Base-by-base conservation (phyloP, 345 rosid genomes). In the Sonneratia caseolaris region DNA sequence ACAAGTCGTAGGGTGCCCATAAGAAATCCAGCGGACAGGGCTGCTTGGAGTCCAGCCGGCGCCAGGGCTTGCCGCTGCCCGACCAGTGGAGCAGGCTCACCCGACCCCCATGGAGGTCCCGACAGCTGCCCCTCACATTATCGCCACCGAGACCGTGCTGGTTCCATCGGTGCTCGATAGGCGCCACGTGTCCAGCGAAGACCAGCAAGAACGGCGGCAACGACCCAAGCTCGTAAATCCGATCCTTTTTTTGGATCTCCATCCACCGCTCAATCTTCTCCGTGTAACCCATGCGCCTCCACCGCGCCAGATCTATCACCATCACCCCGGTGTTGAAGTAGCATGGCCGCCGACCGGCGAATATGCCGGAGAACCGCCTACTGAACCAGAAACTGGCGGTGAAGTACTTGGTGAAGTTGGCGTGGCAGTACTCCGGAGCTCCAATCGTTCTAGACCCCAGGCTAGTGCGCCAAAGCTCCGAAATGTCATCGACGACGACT, bases 341-440 rank as follows among this genome's bases (percentile, higher is more conserved):
- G 65, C 96, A 89, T 22, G 89, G 87, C 21, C 61, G 82, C 73
- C 92, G 78, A 7, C 85, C 85, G 13, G 38, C 66, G 71, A 89
- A 89, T 35, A 88, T 80, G 32, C 77, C 84, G 47, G 86, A 73
- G 68, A 81, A 82, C 72, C 84, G 76, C 73, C 45, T 48, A 40
- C 82, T 85, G 0, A 83, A 85, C 96, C 96, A 89, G 81, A 89
- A 89, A 1, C 76, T 61, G 71, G 76, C 75, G 49, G 90, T 89
- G 87, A 89, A 89, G 79, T 89, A 89, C 38, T 86, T 89, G 0
- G 89, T 81, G 82, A 89, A 85, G 82, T 89, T 87, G 7, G 96
- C 91, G 72, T 86, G 96, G 64, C 96, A 89, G 75, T 89, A 89
- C 76, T 89, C 96, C 56, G 96, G 96, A n/a, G 96, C 96, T 24